Evolutionary conservation across 1,139 yeast species (phyloP).

Genomic region (Spathaspora sp.): DNA sequence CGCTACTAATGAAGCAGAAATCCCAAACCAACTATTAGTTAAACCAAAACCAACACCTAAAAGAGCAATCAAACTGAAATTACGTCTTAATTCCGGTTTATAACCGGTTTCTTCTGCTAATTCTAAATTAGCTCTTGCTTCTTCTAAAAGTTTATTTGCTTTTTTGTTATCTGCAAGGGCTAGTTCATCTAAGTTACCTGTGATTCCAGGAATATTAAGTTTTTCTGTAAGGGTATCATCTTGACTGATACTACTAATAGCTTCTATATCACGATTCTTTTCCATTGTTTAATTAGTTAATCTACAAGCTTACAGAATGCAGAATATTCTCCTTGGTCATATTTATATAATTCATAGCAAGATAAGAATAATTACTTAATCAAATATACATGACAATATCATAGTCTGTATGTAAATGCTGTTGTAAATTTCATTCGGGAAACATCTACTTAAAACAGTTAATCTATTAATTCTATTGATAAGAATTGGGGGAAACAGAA

Average conservation of each 20-base stretch:
- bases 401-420: no score
- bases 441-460: not conserved
- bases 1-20: constrained; percentile 63
- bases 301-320: no score
- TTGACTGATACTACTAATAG: not conserved
- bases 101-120: constrained; percentile 37
- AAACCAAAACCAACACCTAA: constrained; percentile 64
- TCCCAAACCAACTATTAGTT: constrained; percentile 67
- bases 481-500: no score
- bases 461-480: not conserved
- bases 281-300: not conserved
- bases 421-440: not conserved
- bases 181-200: constrained; percentile 11
- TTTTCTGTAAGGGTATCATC: not conserved
- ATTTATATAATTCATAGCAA: no score
- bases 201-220: not conserved
- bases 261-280: not conserved
- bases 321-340: no score
- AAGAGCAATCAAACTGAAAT: constrained; percentile 51
- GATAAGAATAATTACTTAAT: not conserved
- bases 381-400: no score
- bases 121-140: constrained; percentile 32
- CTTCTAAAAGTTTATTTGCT: constrained; percentile 22
- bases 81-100: constrained; percentile 42
- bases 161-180: constrained; percentile 14